These are phyloP conservation scores for Diaporthe longicolla DNA, from an alignment of 2,329 filamentous ascomycete species.

Conservation along the genomic window DNA sequence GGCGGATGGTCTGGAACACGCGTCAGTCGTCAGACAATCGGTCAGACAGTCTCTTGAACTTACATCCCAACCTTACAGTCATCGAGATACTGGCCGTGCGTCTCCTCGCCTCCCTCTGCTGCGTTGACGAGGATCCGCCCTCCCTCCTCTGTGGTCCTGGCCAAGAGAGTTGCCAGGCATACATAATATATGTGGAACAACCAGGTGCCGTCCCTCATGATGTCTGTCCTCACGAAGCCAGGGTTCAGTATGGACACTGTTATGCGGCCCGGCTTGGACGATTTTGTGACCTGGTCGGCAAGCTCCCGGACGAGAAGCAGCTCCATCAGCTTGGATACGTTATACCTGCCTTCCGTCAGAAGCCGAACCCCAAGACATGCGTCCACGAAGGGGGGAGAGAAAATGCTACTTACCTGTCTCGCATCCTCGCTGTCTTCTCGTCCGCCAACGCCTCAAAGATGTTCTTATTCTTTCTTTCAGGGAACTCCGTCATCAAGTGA, in stretches of 20 bases:
- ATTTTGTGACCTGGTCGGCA: slow-evolving; percentile 40
- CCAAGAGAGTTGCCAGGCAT: slow-evolving; percentile 50
- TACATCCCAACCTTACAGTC: slow-evolving; percentile 51
- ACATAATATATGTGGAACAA: background rate
- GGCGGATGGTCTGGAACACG: background rate
- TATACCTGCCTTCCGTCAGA: slow-evolving; percentile 46
- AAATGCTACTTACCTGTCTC: background rate
- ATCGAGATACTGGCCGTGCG: slow-evolving; percentile 52
- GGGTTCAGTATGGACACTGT: slow-evolving; percentile 51
- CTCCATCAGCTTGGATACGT: slow-evolving; percentile 53
- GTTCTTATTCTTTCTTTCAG: slow-evolving; percentile 39
- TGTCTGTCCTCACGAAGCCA: slow-evolving; percentile 48
- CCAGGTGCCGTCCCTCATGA: slow-evolving; percentile 16
- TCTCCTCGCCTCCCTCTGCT: slow-evolving; percentile 50
- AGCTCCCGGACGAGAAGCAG: slow-evolving; percentile 50
- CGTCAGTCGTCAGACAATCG: background rate
- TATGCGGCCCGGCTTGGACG: slow-evolving; percentile 47
- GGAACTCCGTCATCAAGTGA: slow-evolving; percentile 45
- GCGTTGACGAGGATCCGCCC: slow-evolving; percentile 51
- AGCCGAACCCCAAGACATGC: too few species aligned
- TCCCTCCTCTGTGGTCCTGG: slow-evolving; percentile 62
- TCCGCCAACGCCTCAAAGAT: slow-evolving; percentile 39
- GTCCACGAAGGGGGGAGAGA: too few species aligned
- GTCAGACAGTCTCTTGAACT: slow-evolving; percentile 28
- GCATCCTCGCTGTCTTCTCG: slow-evolving; percentile 19